A percentile compares a stretch with the other conserved stretches of the same genome.
These are phyloP conservation scores for Kwoniella sp. DNA, from an alignment of 768 basidiomycete genomes.

Conservation along the genomic window DNA sequence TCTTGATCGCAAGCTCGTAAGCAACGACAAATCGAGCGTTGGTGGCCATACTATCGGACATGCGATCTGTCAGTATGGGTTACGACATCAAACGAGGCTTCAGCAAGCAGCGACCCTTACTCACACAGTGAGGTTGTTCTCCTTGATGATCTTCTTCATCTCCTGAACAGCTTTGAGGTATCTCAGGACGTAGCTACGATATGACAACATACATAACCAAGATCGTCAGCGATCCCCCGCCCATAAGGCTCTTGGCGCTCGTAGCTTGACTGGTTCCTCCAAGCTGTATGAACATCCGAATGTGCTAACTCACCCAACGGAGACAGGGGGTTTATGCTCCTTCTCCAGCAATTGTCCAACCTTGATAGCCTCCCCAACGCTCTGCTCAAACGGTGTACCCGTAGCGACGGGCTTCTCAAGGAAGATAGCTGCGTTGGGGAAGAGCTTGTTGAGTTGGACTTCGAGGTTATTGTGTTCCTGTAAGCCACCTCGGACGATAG, in stretches of 20 bases:
- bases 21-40: constrained; percentile 38
- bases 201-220: neutral
- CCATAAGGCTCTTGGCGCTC: no score
- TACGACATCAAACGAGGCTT: no score
- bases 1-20: constrained; percentile 44
- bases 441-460: constrained; percentile 75
- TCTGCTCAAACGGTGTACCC: constrained; percentile 59
- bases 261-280: no score
- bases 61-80: neutral
- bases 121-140: constrained; percentile 81
- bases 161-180: constrained; percentile 88
- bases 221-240: no score
- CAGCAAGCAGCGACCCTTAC: no score
- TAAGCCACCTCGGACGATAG: constrained; percentile 80
- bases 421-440: constrained; percentile 84
- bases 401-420: constrained; percentile 90
- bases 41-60: constrained; percentile 39
- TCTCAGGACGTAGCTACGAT: constrained; percentile 71
- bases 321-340: constrained; percentile 68
- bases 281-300: no score
- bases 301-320: constrained; percentile 63
- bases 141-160: constrained; percentile 92
- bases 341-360: constrained; percentile 73
- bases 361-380: constrained; percentile 64
- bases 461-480: constrained; percentile 77